These are phyloP conservation scores for Rosa lucieae DNA, from an alignment of 306 rosid genomes.

Conservation along the genomic window DNA sequence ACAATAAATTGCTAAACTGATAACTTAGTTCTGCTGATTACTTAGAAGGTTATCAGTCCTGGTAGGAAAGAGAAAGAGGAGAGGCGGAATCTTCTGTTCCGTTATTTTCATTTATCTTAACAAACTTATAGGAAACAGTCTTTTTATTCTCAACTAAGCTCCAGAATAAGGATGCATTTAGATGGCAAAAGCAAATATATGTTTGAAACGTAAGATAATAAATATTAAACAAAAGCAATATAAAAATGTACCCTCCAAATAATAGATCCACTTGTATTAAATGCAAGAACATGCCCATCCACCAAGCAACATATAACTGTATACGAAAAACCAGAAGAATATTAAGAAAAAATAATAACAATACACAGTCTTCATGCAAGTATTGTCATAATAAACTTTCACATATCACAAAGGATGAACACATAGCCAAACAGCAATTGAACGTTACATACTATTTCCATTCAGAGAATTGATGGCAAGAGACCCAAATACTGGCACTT, in stretches of 20 bases:
- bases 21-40: not conserved
- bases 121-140: not conserved
- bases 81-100: not conserved
- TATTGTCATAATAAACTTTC: not conserved
- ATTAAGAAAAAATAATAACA: not conserved
- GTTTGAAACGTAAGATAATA: not conserved
- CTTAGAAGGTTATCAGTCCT: not conserved
- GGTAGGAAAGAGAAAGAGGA: not conserved
- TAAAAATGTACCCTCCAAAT: conserved; percentile 68
- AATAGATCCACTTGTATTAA: conserved; percentile 67
- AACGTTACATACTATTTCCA: conserved; percentile 54
- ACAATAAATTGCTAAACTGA: not conserved
- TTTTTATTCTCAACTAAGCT: not conserved
- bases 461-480: conserved; percentile 46
- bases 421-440: conserved; percentile 16
- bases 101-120: not conserved
- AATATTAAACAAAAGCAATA: conserved; percentile 2
- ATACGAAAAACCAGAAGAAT: conserved; percentile 19
- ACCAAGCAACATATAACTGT: conserved; percentile 88
- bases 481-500: conserved; percentile 86
- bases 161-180: not conserved
- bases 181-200: not conserved
- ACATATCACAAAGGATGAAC: conserved; percentile 17
- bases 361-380: not conserved
- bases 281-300: conserved; percentile 74